Base-by-base conservation (phyloP, 1,284 basidiomycete species). In the Rhodotorula sp. region DNA sequence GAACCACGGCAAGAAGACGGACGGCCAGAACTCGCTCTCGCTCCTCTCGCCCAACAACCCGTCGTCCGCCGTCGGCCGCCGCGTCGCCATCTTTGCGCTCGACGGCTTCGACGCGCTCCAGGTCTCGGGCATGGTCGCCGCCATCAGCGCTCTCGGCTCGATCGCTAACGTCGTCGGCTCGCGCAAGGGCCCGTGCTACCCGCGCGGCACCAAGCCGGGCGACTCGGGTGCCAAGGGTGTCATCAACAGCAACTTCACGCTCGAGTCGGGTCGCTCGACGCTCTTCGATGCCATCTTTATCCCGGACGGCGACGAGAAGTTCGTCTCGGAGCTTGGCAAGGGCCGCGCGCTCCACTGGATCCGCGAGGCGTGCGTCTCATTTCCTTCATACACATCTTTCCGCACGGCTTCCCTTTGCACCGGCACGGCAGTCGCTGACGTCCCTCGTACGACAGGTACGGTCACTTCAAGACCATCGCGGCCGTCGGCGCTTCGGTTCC, bases 221-320 rank as follows among this genome's bases (percentile, higher is more conserved):
- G 74, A 76, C 72, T 8, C 80, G 79, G 12, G 75, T 78, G 57
- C 84, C 82, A 8, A 77, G 53, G 76, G 76, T 27, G 75, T 76
- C 12, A 69, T 88, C 58, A 79, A 81, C 65, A 86, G 88, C 1
- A 87, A 91, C 76, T 89, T 90, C 79, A 88, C 89, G 71, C 89
- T 86, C 69, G 89, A 92, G 78, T 88, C 53, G 9, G 68, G 27
- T 13, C 65, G 70, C 89, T 90, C 90, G 57, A 92, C 91, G 1
- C 79, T 90, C 80, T 93, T 91, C 77, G 91, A 93, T 80, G 89
- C 90, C 0, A 74, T 92, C 71, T 85, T 90, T 77, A 87, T 93
- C 76, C 73, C 76, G 3, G 70, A 72, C 41, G 75, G 77, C 14
- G 73, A 77, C 67, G 78, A 77, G 52, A 52, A 7, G 23, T 79